Percentiles rank a stretch among this genome's conserved stretches.
These are phyloP conservation scores for Aspergillus coremiiformis DNA, from an alignment of 495 filamentous ascomycete species.

Conservation along the genomic window DNA sequence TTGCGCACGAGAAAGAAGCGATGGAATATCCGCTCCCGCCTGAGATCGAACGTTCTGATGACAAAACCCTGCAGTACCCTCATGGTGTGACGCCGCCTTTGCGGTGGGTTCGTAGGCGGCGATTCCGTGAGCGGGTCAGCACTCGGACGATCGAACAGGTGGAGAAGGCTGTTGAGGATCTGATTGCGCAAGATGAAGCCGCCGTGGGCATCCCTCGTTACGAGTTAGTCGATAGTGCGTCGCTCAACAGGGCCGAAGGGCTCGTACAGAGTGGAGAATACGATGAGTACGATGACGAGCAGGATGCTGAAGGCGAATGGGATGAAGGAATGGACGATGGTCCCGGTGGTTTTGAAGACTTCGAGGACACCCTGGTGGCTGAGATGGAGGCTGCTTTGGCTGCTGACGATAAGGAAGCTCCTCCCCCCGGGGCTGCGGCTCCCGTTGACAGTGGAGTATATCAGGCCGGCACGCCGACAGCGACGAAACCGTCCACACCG, in stretches of 20 bases:
- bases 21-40: constrained; percentile 55
- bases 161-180: constrained; percentile 69
- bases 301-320: constrained; percentile 50
- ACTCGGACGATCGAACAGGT: constrained; percentile 84
- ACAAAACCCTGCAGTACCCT: constrained; percentile 65
- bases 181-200: constrained; percentile 60
- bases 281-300: constrained; percentile 47
- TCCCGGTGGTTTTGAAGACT: constrained; percentile 47
- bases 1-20: constrained; percentile 67
- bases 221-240: constrained; percentile 57
- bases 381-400: constrained; percentile 51
- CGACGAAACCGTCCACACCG: constrained; percentile 31
- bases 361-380: constrained; percentile 50
- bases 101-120: constrained; percentile 72
- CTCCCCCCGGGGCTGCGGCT: constrained; percentile 6
- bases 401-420: constrained; percentile 27
- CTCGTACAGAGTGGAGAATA: constrained; percentile 36
- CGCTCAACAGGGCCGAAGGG: constrained; percentile 44
- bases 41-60: constrained; percentile 53
- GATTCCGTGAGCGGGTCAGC: constrained; percentile 71
- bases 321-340: constrained; percentile 34
- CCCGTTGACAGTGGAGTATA: constrained; percentile 17
- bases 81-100: constrained; percentile 92
- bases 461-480: constrained; percentile 28
- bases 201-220: constrained; percentile 50